Evolutionary conservation across 2,329 filamentous ascomycete species (phyloP).

Genomic region (Aureobasidium mangrovei): DNA sequence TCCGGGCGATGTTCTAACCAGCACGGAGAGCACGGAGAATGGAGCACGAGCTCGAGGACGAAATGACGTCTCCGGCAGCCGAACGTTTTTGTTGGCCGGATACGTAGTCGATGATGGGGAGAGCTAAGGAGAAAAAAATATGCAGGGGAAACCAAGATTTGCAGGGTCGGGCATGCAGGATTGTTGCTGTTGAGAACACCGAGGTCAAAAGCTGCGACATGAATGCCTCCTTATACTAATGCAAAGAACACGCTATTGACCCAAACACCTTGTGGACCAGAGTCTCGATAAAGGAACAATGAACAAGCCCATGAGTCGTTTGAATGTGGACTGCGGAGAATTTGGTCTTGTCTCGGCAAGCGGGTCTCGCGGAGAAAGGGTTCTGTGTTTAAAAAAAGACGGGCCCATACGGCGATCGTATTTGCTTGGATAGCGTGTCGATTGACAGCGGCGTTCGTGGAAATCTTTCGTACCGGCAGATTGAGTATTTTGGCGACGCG

Average conservation of each 20-base stretch:
- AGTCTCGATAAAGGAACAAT: no score
- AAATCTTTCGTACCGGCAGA: not conserved
- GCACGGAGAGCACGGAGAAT: no score
- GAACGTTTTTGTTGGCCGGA: not conserved
- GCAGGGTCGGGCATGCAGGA: not conserved
- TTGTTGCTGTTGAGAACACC: not conserved
- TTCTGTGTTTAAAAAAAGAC: constrained; percentile 3
- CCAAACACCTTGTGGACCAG: no score
- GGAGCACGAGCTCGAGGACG: not conserved
- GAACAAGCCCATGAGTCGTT: not conserved
- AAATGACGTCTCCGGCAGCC: not conserved
- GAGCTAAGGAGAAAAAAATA: constrained; percentile 1
- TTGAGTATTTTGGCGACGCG: not conserved
- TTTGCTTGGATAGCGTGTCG: not conserved
- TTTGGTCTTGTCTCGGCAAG: constrained; percentile 7
- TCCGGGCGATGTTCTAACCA: no score
- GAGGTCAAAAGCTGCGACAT: not conserved
- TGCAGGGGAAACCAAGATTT: constrained; percentile 1
- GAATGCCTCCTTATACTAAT: not conserved
- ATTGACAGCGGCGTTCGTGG: not conserved
- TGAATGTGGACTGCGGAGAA: not conserved
- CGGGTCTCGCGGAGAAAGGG: not conserved
- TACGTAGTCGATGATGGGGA: constrained; percentile 3
- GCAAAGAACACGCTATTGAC: no score
- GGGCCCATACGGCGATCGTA: not conserved